Base-by-base conservation (phyloP, 139 green algal species). In the Ulvella scutata region DNA sequence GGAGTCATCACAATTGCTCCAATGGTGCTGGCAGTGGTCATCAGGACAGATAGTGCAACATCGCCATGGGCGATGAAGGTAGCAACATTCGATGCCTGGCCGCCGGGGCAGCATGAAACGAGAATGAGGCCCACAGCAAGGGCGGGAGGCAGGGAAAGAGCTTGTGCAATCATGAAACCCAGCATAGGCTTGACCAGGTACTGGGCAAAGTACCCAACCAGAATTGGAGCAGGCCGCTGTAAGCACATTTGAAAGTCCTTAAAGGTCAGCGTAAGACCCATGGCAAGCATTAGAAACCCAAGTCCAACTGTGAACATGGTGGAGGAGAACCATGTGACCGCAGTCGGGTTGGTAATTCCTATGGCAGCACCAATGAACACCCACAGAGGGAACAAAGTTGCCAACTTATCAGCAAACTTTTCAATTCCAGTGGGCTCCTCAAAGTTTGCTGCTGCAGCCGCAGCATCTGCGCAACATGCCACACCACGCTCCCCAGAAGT, bases 1-100 rank as follows among this genome's bases (percentile, higher is more conserved):
- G 91, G 91, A 4, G 91, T 96, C 88, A 96, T 93, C 36, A 92
- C 40, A 61, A 93, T 88, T 72, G 89, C 88, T 10, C 85, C 85
- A 29, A 95, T 43, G 0, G 91, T 96, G 38, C 85, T 87, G 0
- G 81, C 84, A 29, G 89, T 90, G 4, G 90, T 95, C 90, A 95
- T 95, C 26, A 94, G 78, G 61, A 95, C 89, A 7, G 90, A 95
- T 43, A 96, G 79, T 20, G 91, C 87, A 4, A 95, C 90, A 76
- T 96, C 86, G n/a, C 90, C 91, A 38, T 86, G 62, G 2, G 89
- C 89, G 72, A 96, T 90, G 78, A 88, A 94, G 33, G 90, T 92
- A 34, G 85, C 87, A 39, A 94, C 82, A 75, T 94, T 94, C 36
- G 79, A 87, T 13, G 88, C 88, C 79, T 93, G 88, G 28, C 85